Evolutionary conservation across 768 basidiomycete species (phyloP).

Genomic region (Tulasnella sp.): DNA sequence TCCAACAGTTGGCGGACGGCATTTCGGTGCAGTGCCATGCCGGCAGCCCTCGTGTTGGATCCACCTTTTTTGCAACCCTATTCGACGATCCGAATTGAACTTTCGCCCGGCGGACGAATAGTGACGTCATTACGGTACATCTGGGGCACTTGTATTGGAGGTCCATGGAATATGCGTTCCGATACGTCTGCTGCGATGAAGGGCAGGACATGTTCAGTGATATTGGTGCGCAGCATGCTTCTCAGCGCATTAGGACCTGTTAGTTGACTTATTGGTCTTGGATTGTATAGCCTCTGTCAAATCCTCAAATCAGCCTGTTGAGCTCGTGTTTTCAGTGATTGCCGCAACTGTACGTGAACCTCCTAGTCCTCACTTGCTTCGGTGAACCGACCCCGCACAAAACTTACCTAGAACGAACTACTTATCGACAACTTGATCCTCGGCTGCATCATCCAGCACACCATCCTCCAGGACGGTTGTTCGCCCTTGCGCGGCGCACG

Average conservation of each 20-base stretch:
- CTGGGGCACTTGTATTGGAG: conserved; percentile 66
- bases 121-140: conserved; percentile 54
- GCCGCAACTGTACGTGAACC: conserved; percentile 60
- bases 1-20: conserved; percentile 60
- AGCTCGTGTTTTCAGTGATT: conserved; percentile 82
- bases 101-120: conserved; percentile 43
- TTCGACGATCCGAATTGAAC: conserved; percentile 84
- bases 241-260: conserved; percentile 15
- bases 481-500: conserved; percentile 75
- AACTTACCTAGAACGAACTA: conserved; percentile 60
- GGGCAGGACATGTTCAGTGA: conserved; percentile 60
- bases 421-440: conserved; percentile 81
- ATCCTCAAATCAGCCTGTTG: conserved; percentile 65
- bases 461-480: conserved; percentile 67
- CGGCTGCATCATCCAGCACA: conserved; percentile 63
- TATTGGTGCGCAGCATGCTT: conserved; percentile 44
- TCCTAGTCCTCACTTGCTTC: neutral
- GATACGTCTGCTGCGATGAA: conserved; percentile 69
- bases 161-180: conserved; percentile 65
- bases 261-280: conserved; percentile 31
- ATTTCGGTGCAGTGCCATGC: conserved; percentile 59
- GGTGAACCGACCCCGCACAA: neutral
- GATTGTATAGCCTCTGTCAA: conserved; percentile 42
- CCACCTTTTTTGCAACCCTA: conserved; percentile 74
- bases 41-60: conserved; percentile 67